Evolutionary conservation across 106 monocot species (phyloP).

Genomic region (Dendrobium chrysotoxum): DNA sequence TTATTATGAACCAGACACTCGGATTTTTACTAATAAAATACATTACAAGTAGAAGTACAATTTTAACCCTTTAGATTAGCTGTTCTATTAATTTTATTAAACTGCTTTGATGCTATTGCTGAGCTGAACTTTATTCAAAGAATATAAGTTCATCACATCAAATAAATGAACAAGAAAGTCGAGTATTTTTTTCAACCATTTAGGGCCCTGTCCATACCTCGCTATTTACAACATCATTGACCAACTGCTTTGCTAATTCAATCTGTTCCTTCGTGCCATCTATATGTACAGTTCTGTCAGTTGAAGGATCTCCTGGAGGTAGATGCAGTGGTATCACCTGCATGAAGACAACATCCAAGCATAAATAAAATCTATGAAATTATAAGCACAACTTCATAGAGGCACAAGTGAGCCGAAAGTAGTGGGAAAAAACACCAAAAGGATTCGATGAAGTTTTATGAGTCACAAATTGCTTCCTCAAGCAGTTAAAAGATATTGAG

Average conservation of each 20-base stretch:
- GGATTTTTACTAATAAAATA: background rate
- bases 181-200: background rate
- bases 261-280: constrained; percentile 87
- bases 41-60: background rate
- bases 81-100: background rate
- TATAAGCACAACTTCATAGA: background rate
- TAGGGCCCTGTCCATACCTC: constrained; percentile 7
- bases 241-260: constrained; percentile 86
- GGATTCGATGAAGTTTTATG: too few relatives aligned
- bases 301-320: constrained; percentile 65
- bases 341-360: background rate
- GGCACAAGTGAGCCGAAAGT: too few relatives aligned
- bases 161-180: background rate
- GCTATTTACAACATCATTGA: constrained; percentile 71
- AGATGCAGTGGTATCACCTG: constrained; percentile 70
- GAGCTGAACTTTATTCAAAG: background rate
- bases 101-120: background rate
- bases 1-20: background rate
- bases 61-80: background rate
- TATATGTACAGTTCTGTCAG: constrained; percentile 83
- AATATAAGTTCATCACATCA: background rate
- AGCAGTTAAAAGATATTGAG: background rate
- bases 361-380: background rate
- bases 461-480: background rate
- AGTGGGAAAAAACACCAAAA: too few relatives aligned